Evolutionary conservation across 2,329 filamentous ascomycete species (phyloP).

Genomic region (Penicillium sp.): DNA sequence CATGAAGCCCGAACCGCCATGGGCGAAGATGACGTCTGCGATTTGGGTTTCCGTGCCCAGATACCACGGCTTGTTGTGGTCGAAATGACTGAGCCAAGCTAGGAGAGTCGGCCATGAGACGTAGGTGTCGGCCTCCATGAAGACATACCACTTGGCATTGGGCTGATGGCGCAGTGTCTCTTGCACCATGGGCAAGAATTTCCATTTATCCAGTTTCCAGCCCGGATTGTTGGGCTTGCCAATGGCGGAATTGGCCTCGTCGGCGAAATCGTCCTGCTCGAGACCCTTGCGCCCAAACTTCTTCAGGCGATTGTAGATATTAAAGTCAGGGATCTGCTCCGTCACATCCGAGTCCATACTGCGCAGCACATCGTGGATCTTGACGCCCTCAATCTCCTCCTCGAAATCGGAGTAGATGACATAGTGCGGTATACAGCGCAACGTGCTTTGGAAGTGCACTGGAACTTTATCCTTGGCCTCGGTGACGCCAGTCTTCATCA

Average conservation of each 20-base stretch:
- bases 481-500: constrained; percentile 63
- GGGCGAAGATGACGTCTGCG: constrained; percentile 54
- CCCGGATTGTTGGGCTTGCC: constrained; percentile 53
- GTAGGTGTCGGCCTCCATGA: constrained; percentile 64
- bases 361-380: constrained; percentile 55
- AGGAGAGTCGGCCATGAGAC: constrained; percentile 58
- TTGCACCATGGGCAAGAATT: constrained; percentile 60
- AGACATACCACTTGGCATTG: constrained; percentile 61
- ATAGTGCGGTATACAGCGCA: constrained; percentile 59
- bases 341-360: constrained; percentile 47
- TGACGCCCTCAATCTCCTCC: constrained; percentile 55
- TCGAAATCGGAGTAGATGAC: constrained; percentile 63
- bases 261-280: constrained; percentile 40
- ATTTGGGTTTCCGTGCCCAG: constrained; percentile 59
- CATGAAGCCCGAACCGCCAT: constrained; percentile 59
- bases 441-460: constrained; percentile 57
- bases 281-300: constrained; percentile 49
- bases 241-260: constrained; percentile 44
- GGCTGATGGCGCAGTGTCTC: constrained; percentile 50
- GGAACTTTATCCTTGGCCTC: constrained; percentile 61
- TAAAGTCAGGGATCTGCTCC: constrained; percentile 52
- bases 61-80: constrained; percentile 55
- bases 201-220: constrained; percentile 62
- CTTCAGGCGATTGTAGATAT: constrained; percentile 55
- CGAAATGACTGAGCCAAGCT: constrained; percentile 56